Evolutionary conservation across 257 asterid species (phyloP).

Genomic region (Parsonsia alboflavescens): DNA sequence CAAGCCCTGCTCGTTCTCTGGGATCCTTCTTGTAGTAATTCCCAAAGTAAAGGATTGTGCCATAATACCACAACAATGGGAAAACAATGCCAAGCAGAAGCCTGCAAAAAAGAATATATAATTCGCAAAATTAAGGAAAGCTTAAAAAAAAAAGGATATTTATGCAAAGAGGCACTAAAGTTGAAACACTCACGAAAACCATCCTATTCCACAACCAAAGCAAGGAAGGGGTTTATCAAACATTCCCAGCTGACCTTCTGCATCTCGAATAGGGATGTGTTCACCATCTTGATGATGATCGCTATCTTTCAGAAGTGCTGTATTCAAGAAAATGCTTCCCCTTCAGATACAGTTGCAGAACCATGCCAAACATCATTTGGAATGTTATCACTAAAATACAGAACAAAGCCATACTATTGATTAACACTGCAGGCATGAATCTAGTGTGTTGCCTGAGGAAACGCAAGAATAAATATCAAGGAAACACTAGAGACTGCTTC

Average conservation of each 20-base stretch:
- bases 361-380: background rate
- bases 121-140: background rate
- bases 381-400: background rate
- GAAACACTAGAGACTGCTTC: background rate
- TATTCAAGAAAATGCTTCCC: conserved; percentile 7
- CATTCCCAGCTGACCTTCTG: conserved; percentile 23
- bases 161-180: background rate
- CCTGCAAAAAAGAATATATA: conserved; percentile 11
- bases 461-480: background rate
- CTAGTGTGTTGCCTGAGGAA: background rate
- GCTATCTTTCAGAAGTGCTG: conserved; percentile 16
- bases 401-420: background rate
- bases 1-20: conserved; percentile 35
- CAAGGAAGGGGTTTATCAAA: conserved; percentile 43
- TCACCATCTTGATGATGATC: conserved; percentile 13
- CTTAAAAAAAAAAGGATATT: background rate
- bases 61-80: conserved; percentile 31
- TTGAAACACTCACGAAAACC: conserved; percentile 33
- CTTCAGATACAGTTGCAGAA: background rate
- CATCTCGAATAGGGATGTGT: conserved; percentile 15
- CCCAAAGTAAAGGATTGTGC: conserved; percentile 32
- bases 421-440: background rate
- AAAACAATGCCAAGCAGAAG: conserved; percentile 24
- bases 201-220: conserved; percentile 44
- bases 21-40: conserved; percentile 34